Percentiles rank a stretch among this genome's conserved stretches.
Evolutionary conservation across 2,329 filamentous ascomycete genomes (phyloP).

Genomic region (Neofusicoccum parvum): DNA sequence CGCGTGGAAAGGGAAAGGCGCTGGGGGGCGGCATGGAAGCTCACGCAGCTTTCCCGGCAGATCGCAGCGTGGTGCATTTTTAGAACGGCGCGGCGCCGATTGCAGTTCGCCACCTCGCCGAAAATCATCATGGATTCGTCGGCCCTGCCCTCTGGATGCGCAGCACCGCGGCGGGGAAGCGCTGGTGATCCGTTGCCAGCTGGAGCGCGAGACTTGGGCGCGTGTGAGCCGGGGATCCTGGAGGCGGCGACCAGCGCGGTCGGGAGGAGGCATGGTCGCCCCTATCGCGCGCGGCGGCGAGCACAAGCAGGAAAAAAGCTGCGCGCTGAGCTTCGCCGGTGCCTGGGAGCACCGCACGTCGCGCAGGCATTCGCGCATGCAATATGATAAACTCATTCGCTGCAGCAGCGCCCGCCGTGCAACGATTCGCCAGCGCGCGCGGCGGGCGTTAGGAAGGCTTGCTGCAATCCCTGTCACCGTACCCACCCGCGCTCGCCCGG

Average conservation of each 20-base stretch:
- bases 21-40: constrained; percentile 11
- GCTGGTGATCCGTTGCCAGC: constrained; percentile 10
- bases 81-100: constrained; percentile 17
- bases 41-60: constrained; percentile 16
- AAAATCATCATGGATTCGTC: constrained; percentile 12
- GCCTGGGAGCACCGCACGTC: constrained; percentile 13
- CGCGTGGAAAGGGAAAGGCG: constrained; percentile 8
- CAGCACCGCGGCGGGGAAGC: constrained; percentile 12
- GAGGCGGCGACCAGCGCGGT: neutral
- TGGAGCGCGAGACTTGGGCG: neutral
- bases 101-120: constrained; percentile 18
- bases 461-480: constrained; percentile 13
- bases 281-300: constrained; percentile 3
- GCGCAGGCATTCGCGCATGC: constrained; percentile 14
- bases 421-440: constrained; percentile 18
- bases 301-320: constrained; percentile 7
- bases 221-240: neutral
- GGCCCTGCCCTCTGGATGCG: constrained; percentile 6
- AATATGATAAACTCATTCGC: constrained; percentile 17
- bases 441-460: constrained; percentile 17
- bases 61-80: constrained; percentile 3
- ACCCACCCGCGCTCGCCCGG: constrained; percentile 16
- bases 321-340: neutral
- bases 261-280: neutral
- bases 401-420: constrained; percentile 4